phyloP scores from a whole-genome alignment of 2,329 filamentous ascomycete genomes.

The Hypocreales sp. region DNA sequence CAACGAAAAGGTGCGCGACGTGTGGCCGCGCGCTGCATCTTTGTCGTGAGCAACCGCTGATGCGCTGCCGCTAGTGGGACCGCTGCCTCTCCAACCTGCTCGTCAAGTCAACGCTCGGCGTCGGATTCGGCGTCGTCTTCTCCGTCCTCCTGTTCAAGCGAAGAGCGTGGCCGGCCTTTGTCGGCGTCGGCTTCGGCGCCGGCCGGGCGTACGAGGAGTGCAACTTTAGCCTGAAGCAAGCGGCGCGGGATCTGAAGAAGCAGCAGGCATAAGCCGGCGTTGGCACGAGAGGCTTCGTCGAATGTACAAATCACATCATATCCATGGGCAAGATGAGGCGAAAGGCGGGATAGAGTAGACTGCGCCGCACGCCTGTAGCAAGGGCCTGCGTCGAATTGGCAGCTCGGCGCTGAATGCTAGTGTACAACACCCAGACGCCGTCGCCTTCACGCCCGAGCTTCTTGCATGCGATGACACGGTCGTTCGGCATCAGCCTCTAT shows the following conservation, averaged over 20 bases:
- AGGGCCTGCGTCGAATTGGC: constrained; percentile 2
- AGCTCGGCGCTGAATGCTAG: constrained; percentile 4
- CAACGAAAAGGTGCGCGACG: constrained; percentile 99
- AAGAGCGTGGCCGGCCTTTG: constrained; percentile 91
- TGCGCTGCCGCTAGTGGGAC: constrained; percentile 98
- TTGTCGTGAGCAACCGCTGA: too few species aligned
- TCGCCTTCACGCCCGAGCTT: too few species aligned
- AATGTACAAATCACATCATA: constrained; percentile 10
- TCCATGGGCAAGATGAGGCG: constrained; percentile 4
- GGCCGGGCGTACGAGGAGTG: constrained; percentile 97
- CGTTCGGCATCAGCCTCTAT: too few species aligned
- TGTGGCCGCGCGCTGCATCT: too few species aligned
- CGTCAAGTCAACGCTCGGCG: constrained; percentile 89
- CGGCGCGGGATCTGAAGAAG: constrained; percentile 41
- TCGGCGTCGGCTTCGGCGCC: constrained; percentile 87
- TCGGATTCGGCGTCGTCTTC: constrained; percentile 96
- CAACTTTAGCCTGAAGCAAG: constrained; percentile 61
- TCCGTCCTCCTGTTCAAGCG: constrained; percentile 97
- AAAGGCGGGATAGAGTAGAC: too few species aligned
- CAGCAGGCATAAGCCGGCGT: constrained; percentile 21
- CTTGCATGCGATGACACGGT: too few species aligned
- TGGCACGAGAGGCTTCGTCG: constrained; percentile 2
- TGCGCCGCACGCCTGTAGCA: constrained; percentile 2
- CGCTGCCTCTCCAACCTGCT: constrained; percentile 94
- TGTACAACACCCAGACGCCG: too few species aligned